Base-by-base conservation (phyloP, 768 basidiomycete genomes). In the Exsudoporus frostii region DNA sequence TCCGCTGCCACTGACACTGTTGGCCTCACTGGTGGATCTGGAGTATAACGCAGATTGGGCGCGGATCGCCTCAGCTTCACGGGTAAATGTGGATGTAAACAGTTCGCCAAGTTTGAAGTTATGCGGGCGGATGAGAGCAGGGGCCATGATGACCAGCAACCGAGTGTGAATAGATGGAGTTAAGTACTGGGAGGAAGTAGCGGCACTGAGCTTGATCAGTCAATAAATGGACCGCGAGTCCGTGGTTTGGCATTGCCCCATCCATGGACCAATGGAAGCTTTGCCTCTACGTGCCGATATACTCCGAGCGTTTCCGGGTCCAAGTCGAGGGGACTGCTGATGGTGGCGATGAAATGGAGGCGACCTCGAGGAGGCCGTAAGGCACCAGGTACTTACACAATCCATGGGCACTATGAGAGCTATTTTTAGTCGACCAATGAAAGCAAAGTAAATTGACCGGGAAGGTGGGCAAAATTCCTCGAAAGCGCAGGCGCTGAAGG, bases 331-430 rank as follows among this genome's bases (percentile, higher is more conserved):
- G 51, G 44, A 30, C 29, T 52, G 54, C 20, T 54, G 53, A 37
- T 34, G 39, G 64, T 64, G 63, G 63, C 63, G 27, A 45, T 65
- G 63, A 53, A 52, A 54, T 19, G 45, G 48, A 52, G 62, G 55
- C 37, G 7, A 48, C 63, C 63, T 56, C 51, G 52, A 50, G 63
- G 63, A 51, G 33, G 30, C 48, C 54, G 22, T 42, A 54, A 59
- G 63, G 56, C 14, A 51, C 50, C 11, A 22, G 7, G 4, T 33
- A 20, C 57, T 57, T 56, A 65, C 52, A 1, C 40, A 52, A 62
- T 33, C 19, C 47, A 36, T 25, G 20, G 29, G 32, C 6, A 20
- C 19, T 22, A 29, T 29, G 25, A 17, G 39, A 13, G 15, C 7
- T 30, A 45, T 24, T 39, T 42, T 43, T 34, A 5, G 39, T 27